Conservation (phyloP, 2,329 filamentous ascomycete species). For the Fusarium tuaranense region DNA sequence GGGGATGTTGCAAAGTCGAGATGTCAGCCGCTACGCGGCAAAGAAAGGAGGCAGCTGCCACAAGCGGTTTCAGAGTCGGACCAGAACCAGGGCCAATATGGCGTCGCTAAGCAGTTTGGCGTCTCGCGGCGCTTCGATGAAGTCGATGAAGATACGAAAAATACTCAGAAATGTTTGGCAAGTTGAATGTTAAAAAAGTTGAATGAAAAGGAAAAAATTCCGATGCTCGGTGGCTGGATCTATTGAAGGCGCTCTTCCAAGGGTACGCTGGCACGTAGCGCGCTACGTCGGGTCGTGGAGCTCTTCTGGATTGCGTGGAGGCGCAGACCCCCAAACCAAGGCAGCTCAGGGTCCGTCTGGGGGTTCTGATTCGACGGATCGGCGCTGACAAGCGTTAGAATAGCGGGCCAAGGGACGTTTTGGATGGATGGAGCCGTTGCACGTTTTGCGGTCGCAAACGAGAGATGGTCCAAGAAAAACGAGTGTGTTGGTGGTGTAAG, state of each 20-base stretch:
- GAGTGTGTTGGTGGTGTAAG: conserved; percentile 4
- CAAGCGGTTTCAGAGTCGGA: conserved; percentile 26
- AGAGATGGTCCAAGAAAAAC: conserved; percentile 20
- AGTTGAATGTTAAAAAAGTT: conserved; percentile 1
- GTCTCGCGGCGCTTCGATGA: not conserved
- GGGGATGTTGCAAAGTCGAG: conserved; percentile 20
- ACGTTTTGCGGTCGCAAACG: conserved; percentile 21
- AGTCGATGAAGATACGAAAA: conserved; percentile 1
- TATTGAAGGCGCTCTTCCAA: conserved; percentile 28
- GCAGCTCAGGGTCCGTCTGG: conserved; percentile 18
- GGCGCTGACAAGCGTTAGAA: conserved; percentile 29
- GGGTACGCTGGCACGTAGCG: conserved; percentile 20
- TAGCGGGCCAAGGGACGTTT: conserved; percentile 31
- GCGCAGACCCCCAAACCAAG: conserved; percentile 20
- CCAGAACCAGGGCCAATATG: conserved; percentile 1
- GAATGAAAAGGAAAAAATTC: conserved; percentile 15
- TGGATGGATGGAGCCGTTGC: conserved; percentile 16
- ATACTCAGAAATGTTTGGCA: not conserved
- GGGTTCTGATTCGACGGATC: conserved; percentile 34
- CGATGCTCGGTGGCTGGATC: conserved; percentile 34
- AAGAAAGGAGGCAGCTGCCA: conserved; percentile 33
- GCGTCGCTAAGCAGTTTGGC: conserved; percentile 14
- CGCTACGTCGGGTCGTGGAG: conserved; percentile 15
- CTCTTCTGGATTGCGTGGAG: conserved; percentile 35
- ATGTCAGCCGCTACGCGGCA: conserved; percentile 35